Evolutionary conservation across 2,329 filamentous ascomycete species (phyloP), one percentile per base, ranked within the genome.

Genomic region (Penicillium paneum): DNA sequence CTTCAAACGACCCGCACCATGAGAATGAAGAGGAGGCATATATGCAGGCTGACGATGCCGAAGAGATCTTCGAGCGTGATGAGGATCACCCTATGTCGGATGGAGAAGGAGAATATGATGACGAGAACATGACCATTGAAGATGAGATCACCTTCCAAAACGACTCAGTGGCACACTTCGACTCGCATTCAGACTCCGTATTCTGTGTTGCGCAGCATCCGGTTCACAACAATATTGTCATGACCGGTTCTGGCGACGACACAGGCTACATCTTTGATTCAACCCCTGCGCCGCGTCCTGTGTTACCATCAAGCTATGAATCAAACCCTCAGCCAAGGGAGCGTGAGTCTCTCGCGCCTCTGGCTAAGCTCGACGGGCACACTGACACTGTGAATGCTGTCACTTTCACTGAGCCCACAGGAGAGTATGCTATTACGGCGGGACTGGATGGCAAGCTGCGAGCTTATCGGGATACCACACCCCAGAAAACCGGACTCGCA

Each of bases 201-300:
- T 99, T 97, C 79, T 86, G 90, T 75, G 94, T 99, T 71, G 91
- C 93, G 17, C 91, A 96, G 71, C 94, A 99, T 72, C 94, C 94
- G 4, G 78, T 85, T 7, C 81, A 89, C 68, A 84, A 88, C 6
- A 81, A 86, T 19, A 85, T 97, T 56, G 80, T 97, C 56, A 88
- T 92, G 3, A 96, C 94, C 0, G 94, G 94, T 57, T 94, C 92
- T 60, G 87, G 87, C 34, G 87, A 90, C 66, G 94, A 96, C 56
- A 86, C 88, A 19, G 92, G 90, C 50, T 97, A 93, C 76, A 82
- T 99, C 13, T 86, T 95, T 71, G 89, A 96, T 73, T 85, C 85
- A 6, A 85, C 86, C 3, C 85, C 87, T 0, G 68, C 71, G 42
- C 78, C 82, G 12, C 67, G 70, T 15, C 89, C 89, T 10, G 80